Conservation (phyloP, 805 yeast genomes). For the Isabelozyma heimii region DNA sequence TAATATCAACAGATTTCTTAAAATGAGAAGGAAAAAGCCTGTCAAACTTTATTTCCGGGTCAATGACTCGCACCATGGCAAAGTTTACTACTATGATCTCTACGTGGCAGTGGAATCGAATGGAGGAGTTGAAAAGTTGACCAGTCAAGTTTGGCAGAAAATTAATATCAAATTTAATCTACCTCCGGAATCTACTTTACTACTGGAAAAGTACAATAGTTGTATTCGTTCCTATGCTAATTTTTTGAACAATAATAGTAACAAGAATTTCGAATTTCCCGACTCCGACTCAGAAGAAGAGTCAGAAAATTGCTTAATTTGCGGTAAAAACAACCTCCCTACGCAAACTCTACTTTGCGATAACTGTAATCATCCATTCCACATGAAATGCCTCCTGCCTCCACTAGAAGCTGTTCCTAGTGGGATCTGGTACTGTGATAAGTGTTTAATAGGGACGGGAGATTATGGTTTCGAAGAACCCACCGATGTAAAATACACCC, state of each 20-base stretch:
- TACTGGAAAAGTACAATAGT: conserved; percentile 22
- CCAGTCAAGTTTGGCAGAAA: conserved; percentile 15
- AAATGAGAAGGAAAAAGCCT: conserved; percentile 38
- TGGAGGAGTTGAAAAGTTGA: conserved; percentile 17
- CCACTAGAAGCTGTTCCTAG: conserved; percentile 51
- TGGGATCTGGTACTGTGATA: conserved; percentile 76
- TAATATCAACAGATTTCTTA: conserved; percentile 57
- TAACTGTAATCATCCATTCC: conserved; percentile 70
- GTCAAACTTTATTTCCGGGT: conserved; percentile 19
- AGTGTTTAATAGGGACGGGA: conserved; percentile 82
- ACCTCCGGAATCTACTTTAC: conserved; percentile 8
- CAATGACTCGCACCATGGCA: conserved; percentile 1
- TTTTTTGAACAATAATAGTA: conserved; percentile 23
- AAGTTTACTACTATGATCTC: conserved; percentile 38
- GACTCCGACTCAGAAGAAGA: conserved; percentile 28
- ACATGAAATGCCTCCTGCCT: conserved; percentile 63
- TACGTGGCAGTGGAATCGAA: conserved; percentile 28
- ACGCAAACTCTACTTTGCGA: conserved; percentile 59
- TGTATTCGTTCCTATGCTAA: conserved; percentile 30
- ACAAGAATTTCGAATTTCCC: conserved; percentile 26
- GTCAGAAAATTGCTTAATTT: conserved; percentile 45
- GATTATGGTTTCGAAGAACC: conserved; percentile 83
- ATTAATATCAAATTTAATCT: conserved; percentile 24
- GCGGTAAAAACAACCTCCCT: conserved; percentile 46
- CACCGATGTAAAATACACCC: conserved; percentile 49